Percentiles rank a stretch among this genome's conserved stretches.
Conservation (phyloP, 169 alveolate genomes). For the Cryptosporidium baileyi region DNA sequence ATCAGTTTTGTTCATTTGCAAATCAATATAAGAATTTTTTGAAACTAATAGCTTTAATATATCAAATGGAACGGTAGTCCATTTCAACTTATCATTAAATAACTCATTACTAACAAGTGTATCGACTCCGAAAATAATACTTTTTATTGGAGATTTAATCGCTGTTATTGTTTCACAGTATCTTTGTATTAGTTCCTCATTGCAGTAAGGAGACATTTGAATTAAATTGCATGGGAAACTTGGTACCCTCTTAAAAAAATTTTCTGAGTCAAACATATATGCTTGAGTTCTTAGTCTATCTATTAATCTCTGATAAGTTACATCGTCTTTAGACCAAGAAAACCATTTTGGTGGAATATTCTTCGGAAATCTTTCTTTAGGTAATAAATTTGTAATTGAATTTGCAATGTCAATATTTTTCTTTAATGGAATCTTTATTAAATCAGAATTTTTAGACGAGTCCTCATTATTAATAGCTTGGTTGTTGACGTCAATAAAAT, state of each 20-base stretch:
- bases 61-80: slow-evolving; percentile 58
- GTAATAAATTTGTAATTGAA: neutral
- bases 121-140: slow-evolving; percentile 27
- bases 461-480: neutral
- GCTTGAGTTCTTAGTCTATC: slow-evolving; percentile 57
- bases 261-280: slow-evolving; percentile 59
- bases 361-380: slow-evolving; percentile 20
- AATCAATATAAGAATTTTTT: neutral
- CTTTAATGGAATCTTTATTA: slow-evolving; percentile 34
- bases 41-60: neutral
- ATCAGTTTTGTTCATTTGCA: neutral
- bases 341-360: slow-evolving; percentile 45
- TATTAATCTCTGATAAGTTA: slow-evolving; percentile 35
- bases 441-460: neutral
- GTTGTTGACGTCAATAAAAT: neutral
- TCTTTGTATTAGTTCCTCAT: slow-evolving; percentile 46
- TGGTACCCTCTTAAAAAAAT: slow-evolving; percentile 55
- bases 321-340: slow-evolving; percentile 58
- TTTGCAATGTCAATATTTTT: neutral
- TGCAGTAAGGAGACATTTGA: slow-evolving; percentile 68
- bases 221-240: neutral
- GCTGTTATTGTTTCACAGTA: slow-evolving; percentile 53
- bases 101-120: slow-evolving; percentile 21
- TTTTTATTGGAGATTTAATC: slow-evolving; percentile 35
- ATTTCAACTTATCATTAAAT: neutral